phyloP scores from a whole-genome alignment of 2,329 filamentous ascomycete species.

The Colletotrichum cuscutae region DNA sequence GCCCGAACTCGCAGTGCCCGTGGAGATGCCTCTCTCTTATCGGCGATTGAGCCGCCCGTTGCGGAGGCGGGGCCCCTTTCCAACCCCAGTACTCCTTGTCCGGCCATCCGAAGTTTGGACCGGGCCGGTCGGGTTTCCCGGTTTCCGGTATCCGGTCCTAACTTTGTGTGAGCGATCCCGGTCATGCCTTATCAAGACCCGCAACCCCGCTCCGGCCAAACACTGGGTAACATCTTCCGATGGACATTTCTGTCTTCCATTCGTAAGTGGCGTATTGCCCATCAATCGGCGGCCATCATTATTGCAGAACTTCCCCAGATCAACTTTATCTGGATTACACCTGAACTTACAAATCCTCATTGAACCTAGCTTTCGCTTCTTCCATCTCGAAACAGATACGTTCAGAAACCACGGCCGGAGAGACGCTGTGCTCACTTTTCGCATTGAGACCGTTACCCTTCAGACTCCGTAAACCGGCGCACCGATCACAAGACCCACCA shows the following conservation, averaged over 20 bases:
- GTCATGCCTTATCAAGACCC: slow-evolving; percentile 31
- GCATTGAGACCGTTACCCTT: background rate
- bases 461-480: background rate
- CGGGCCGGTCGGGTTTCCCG: slow-evolving; percentile 17
- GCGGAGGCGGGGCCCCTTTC: background rate
- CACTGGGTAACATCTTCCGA: background rate
- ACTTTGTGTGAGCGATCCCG: slow-evolving; percentile 18
- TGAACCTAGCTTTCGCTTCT: background rate
- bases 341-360: background rate
- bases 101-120: slow-evolving; percentile 13
- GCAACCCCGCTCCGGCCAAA: slow-evolving; percentile 25
- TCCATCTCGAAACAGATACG: background rate
- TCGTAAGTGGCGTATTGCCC: slow-evolving; percentile 7
- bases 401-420: background rate
- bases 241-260: slow-evolving; percentile 26
- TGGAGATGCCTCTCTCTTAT: background rate
- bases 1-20: background rate
- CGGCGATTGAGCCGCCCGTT: background rate
- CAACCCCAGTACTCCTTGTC: background rate
- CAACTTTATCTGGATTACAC: background rate
- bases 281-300: slow-evolving; percentile 9
- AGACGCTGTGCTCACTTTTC: background rate
- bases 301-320: background rate
- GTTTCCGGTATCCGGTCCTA: slow-evolving; percentile 29
- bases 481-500: slow-evolving; percentile 25